Conservation (phyloP, 2,329 filamentous ascomycete species). For the Fusarium ambrosium region DNA sequence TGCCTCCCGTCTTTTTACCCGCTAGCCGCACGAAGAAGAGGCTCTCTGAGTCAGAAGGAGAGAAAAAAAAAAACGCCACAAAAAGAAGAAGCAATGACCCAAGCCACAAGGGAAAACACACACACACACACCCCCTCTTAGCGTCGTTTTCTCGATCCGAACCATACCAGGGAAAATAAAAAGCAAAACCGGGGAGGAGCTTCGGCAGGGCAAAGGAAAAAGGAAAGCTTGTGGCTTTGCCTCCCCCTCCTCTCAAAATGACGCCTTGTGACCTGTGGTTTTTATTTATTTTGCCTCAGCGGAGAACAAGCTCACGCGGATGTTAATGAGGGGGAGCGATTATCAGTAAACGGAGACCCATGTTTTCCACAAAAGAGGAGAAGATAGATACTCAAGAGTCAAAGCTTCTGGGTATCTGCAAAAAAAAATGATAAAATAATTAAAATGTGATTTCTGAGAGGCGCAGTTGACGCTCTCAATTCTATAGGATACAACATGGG, state of each 20-base stretch:
- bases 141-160: constrained; percentile 33
- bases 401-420: constrained; percentile 12
- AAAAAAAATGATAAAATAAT: not conserved
- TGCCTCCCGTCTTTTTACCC: not conserved
- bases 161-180: constrained; percentile 13
- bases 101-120: not conserved
- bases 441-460: constrained; percentile 6
- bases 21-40: constrained; percentile 10
- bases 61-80: not conserved
- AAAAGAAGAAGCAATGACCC: not conserved
- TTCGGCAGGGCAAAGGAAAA: not conserved
- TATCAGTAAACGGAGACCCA: constrained; percentile 15
- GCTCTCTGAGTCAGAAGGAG: constrained; percentile 33
- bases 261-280: constrained; percentile 28
- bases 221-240: not conserved
- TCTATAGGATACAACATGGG: not conserved
- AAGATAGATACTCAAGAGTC: constrained; percentile 1
- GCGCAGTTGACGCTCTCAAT: constrained; percentile 43
- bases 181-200: constrained; percentile 11
- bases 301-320: constrained; percentile 16
- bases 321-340: constrained; percentile 8
- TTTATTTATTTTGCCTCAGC: constrained; percentile 1
- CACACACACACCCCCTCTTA: constrained; percentile 11
- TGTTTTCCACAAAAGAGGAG: not conserved
- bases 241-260: not conserved